Evolutionary conservation across 164 flowering plant species (phyloP), one percentile per base, ranked within the genome.

Genomic region (Pachysandra terminalis): DNA sequence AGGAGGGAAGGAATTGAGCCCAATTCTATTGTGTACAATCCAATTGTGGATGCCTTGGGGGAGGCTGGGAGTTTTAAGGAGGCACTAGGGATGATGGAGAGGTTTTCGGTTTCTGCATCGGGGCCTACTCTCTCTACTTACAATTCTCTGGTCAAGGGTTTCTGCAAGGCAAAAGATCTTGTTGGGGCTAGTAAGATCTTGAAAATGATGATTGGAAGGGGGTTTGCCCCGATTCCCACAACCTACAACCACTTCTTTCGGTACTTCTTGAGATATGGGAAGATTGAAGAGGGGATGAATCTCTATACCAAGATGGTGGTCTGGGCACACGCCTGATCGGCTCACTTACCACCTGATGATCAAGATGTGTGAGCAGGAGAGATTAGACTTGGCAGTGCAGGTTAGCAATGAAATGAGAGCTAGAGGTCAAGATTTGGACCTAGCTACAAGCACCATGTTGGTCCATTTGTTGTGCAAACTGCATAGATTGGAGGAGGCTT

Each of bases 1-100:
- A 83, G 73, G 73, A 66, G 28, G 32, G 81, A 75, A 61, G 93
- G 87, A 63, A 73, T 94, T 65, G 83, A 83, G 60, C 86, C 85
- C 8, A 83, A 90, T 77, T 81, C 79, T 1, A 73, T 88, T 56
- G 85, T 90, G 56, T 88, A 82, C 71, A 88, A 90, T 70, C 85
- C 96, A 2, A 78, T 90, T 28, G 78, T 91, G 15, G 93, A 91
- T 85, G 90, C 92, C 0, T 72, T 93, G 55, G 89, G 80, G 2
- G 96, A 91, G 75, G 87, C 84, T 0, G 83, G 89, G 26, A 84
- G 87, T 73, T 87, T 90, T 56, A 78, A 83, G 69, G 97, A 94
- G 76, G 93, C 86, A 4, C 28, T 73, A 40, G 79, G 84, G 63
- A 75, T 83, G 82, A 61, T 85, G 79, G 96, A 91, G 66, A 71